phyloP scores from a whole-genome alignment of 805 yeast genomes.

The Wickerhamiella brachini region DNA sequence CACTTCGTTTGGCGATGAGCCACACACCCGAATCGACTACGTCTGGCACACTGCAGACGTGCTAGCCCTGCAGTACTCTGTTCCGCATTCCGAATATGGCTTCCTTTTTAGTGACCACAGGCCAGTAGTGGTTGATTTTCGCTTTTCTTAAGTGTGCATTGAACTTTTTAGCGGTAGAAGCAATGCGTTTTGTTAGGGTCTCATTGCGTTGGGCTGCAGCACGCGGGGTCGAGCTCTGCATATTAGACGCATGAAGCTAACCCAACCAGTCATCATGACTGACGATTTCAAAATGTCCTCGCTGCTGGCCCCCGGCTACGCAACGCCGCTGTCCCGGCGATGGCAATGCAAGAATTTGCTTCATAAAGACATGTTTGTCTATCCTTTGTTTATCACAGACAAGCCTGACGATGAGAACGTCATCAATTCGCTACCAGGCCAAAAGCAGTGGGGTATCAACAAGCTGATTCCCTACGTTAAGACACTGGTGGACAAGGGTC shows the following conservation, averaged over 20 bases:
- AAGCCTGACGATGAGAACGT: conserved; percentile 61
- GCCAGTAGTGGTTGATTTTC: conserved; percentile 7
- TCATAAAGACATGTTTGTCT: conserved; percentile 78
- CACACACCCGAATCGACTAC: conserved; percentile 28
- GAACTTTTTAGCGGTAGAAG: too few species aligned
- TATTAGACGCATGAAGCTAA: neutral
- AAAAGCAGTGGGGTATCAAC: conserved; percentile 75
- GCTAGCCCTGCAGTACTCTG: conserved; percentile 7
- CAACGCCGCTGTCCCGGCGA: conserved; percentile 72
- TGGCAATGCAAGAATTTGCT: conserved; percentile 88
- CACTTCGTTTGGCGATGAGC: conserved; percentile 33
- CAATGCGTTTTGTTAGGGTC: too few species aligned
- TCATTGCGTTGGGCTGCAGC: neutral
- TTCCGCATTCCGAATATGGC: conserved; percentile 9
- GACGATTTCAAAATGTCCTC: conserved; percentile 38
- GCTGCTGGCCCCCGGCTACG: conserved; percentile 84
- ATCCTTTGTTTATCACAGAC: conserved; percentile 80
- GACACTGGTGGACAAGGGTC: conserved; percentile 62
- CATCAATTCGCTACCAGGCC: conserved; percentile 75
- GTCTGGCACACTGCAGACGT: conserved; percentile 29
- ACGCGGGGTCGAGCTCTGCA: neutral
- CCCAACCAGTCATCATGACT: neutral
- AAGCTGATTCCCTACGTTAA: conserved; percentile 59
- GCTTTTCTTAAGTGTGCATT: neutral
- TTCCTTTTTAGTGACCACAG: conserved; percentile 11